These are phyloP conservation scores for Neobulgaria alba DNA, from an alignment of 2,329 filamentous ascomycete species.

Conservation along the genomic window DNA sequence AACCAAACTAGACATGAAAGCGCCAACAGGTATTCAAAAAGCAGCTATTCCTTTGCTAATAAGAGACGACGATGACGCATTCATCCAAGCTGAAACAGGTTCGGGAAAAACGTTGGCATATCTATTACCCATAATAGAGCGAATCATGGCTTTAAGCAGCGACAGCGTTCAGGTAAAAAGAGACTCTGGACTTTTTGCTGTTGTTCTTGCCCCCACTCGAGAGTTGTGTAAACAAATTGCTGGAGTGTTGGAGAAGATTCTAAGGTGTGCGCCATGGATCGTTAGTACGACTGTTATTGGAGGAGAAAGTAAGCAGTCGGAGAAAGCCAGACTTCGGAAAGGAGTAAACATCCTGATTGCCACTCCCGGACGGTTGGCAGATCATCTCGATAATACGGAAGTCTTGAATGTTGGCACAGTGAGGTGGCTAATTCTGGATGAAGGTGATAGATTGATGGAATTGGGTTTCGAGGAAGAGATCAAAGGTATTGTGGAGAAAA, in stretches of 20 bases:
- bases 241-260: constrained; percentile 71
- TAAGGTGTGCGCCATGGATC: constrained; percentile 88
- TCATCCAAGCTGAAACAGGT: constrained; percentile 93
- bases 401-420: constrained; percentile 82
- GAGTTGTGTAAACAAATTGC: constrained; percentile 94
- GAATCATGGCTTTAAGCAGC: constrained; percentile 70
- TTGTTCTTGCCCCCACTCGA: constrained; percentile 87
- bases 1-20: constrained; percentile 78
- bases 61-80: constrained; percentile 77
- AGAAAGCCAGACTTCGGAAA: constrained; percentile 89
- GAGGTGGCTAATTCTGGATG: constrained; percentile 88
- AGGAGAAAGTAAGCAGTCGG: constrained; percentile 64
- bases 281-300: constrained; percentile 77
- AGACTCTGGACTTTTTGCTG: constrained; percentile 84
- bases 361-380: constrained; percentile 81
- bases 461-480: constrained; percentile 94
- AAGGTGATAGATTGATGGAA: constrained; percentile 97
- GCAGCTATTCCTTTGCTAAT: constrained; percentile 76
- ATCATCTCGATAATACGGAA: constrained; percentile 89
- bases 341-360: constrained; percentile 94
- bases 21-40: constrained; percentile 90
- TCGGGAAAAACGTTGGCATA: constrained; percentile 98
- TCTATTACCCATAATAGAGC: constrained; percentile 81
- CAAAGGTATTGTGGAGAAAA: constrained; percentile 71
- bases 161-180: constrained; percentile 55